Conservation (phyloP, 345 rosid species). For the Bruguiera sexangula region DNA sequence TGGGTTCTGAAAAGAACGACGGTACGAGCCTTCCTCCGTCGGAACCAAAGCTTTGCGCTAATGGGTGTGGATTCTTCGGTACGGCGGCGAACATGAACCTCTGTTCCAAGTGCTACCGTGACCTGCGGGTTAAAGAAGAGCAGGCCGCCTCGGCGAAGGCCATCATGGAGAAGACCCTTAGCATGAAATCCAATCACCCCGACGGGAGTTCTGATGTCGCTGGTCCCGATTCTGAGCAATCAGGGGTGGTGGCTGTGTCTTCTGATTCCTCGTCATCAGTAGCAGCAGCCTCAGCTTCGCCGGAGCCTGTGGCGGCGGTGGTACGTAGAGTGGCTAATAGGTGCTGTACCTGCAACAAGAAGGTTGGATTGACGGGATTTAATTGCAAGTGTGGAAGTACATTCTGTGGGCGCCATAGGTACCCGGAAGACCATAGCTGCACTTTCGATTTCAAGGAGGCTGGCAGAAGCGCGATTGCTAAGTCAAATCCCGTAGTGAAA, state of each 20-base stretch:
- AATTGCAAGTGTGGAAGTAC: conserved; percentile 74
- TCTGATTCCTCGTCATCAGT: conserved; percentile 1
- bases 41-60: conserved; percentile 65
- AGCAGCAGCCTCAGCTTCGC: conserved; percentile 14
- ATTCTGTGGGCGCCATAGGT: conserved; percentile 73
- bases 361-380: conserved; percentile 76
- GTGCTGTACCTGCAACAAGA: conserved; percentile 74
- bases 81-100: conserved; percentile 74
- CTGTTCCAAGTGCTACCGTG: conserved; percentile 81
- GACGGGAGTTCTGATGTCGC: neutral
- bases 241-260: neutral
- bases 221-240: neutral
- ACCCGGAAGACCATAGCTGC: conserved; percentile 77
- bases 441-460: conserved; percentile 68
- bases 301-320: conserved; percentile 7
- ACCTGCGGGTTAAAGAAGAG: conserved; percentile 52
- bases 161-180: conserved; percentile 57
- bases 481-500: conserved; percentile 72
- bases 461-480: conserved; percentile 63
- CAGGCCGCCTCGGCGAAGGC: conserved; percentile 59
- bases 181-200: conserved; percentile 23
- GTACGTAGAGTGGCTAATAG: conserved; percentile 34
- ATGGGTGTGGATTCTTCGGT: conserved; percentile 86
- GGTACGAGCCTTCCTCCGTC: conserved; percentile 67
- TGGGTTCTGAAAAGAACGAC: conserved; percentile 82